A percentile compares a stretch with the other conserved stretches of the same genome.
Conservation (phyloP, 2,329 filamentous ascomycete genomes). For the Clarireedia paspali region DNA sequence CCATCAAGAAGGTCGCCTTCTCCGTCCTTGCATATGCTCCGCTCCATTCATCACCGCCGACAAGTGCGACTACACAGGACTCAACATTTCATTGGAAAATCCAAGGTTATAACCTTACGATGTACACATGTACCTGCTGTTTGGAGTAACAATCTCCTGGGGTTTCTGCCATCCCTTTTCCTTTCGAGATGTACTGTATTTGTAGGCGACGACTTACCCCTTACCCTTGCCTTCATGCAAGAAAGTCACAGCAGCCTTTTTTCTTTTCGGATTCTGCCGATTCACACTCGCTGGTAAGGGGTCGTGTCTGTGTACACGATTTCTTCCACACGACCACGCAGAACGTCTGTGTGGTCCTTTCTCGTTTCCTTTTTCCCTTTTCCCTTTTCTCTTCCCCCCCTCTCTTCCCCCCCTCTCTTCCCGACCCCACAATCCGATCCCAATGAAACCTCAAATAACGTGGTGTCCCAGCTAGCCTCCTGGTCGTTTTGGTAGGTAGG, state of each 20-base stretch:
- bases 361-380: not conserved
- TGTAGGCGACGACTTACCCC: too few relatives aligned
- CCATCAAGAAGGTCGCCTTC: not conserved
- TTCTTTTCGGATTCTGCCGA: too few relatives aligned
- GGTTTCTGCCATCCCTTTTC: too few relatives aligned
- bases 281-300: too few relatives aligned
- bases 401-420: not conserved
- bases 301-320: too few relatives aligned
- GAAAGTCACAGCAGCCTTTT: too few relatives aligned
- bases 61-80: not conserved
- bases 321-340: too few relatives aligned
- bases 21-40: not conserved
- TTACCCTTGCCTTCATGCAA: too few relatives aligned
- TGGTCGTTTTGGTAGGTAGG: not conserved
- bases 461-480: not conserved
- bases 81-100: not conserved
- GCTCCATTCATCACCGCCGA: not conserved
- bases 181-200: too few relatives aligned
- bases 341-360: not conserved
- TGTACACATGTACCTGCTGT: not conserved
- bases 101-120: not conserved
- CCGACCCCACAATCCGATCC: slow-evolving; percentile 3
- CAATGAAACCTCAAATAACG: slow-evolving; percentile 4
- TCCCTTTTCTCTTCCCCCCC: not conserved
- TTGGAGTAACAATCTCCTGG: not conserved